Conservation (phyloP, 208 protist species). For the Acanthamoeba castellanii region DNA sequence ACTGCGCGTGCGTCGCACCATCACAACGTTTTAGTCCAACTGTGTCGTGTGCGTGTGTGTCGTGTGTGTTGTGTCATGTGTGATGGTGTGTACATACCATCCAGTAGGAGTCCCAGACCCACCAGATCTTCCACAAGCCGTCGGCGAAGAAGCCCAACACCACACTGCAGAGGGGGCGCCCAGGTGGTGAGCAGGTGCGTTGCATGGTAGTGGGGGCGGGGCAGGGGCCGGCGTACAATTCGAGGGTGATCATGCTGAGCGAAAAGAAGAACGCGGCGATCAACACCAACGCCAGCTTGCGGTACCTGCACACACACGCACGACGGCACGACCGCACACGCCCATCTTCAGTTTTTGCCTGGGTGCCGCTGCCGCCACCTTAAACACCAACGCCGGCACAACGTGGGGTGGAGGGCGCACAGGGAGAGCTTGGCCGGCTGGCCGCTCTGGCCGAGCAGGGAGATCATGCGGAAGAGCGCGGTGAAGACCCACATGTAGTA, state of each 20-base stretch:
- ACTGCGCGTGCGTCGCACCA: background rate
- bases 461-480: constrained; percentile 24
- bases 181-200: background rate
- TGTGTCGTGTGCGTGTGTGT: background rate
- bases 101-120: constrained; percentile 68
- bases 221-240: background rate
- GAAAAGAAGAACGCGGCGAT: background rate
- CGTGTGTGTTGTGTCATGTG: background rate
- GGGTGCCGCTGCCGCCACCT: no score
- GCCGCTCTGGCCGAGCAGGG: background rate
- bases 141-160: constrained; percentile 60
- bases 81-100: background rate
- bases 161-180: background rate
- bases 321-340: background rate
- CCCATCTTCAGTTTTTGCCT: background rate
- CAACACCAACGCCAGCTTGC: constrained; percentile 10
- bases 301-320: background rate
- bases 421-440: constrained; percentile 41
- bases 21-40: background rate
- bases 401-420: background rate
- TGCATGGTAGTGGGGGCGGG: no score
- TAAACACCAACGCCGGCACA: background rate
- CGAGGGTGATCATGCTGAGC: background rate
- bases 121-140: constrained; percentile 68
- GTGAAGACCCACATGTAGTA: constrained; percentile 50